A percentile compares a stretch with the other conserved stretches of the same genome.
Evolutionary conservation across 2,329 filamentous ascomycete species (phyloP).

Genomic region (Ceratocystis smalleyi): DNA sequence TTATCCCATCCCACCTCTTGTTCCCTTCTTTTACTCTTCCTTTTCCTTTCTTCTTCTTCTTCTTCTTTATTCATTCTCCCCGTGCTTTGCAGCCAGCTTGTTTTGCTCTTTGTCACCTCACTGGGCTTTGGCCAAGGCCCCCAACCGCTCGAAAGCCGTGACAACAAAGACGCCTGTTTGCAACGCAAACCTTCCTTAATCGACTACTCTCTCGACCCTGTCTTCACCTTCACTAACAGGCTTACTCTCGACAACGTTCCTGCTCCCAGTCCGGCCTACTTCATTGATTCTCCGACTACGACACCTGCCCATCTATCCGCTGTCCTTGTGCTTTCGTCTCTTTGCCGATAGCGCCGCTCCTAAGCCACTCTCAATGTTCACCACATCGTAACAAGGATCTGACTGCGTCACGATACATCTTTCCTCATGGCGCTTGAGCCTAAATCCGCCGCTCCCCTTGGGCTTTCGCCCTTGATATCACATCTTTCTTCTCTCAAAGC

Average conservation of each 20-base stretch:
- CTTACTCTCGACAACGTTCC: too few species aligned
- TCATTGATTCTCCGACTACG: neutral
- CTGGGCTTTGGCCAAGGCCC: neutral
- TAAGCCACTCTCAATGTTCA: slow-evolving; percentile 5
- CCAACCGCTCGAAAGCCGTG: neutral
- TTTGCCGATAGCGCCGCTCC: slow-evolving; percentile 2
- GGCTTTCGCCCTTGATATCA: slow-evolving; percentile 10
- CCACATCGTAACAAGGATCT: slow-evolving; percentile 9
- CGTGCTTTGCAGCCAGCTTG: neutral
- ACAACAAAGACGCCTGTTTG: neutral
- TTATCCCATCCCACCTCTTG: neutral
- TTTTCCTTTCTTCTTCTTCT: neutral
- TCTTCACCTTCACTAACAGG: neutral
- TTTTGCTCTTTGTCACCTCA: neutral
- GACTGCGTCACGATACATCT: slow-evolving; percentile 8
- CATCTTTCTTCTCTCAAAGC: slow-evolving; percentile 36
- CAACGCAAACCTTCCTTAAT: neutral
- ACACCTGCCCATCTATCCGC: neutral
- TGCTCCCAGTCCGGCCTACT: neutral
- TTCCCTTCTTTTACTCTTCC: too few species aligned
- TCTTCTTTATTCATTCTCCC: neutral
- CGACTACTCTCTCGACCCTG: neutral
- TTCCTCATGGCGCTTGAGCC: slow-evolving; percentile 5
- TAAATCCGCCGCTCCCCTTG: neutral
- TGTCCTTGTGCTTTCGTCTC: neutral